Base-by-base conservation (phyloP, 1,139 yeast genomes). In the Taphrina communis region DNA sequence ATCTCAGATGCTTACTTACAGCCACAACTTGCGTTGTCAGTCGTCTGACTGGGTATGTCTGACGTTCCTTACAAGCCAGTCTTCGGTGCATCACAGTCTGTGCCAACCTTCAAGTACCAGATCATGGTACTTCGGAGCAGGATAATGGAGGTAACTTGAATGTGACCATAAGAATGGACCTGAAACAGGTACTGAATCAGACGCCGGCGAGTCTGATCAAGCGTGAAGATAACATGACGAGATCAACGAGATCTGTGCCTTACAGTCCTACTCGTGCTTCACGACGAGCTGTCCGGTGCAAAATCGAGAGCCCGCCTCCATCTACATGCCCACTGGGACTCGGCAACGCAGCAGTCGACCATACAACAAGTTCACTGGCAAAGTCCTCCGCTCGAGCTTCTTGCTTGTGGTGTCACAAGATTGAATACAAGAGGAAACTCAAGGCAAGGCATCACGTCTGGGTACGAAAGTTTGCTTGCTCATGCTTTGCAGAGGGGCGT, bases 401-500 rank as follows among this genome's bases (percentile, higher is more conserved):
- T 12, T 58, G 62, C 53, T 17, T 42, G 38, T 58, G 62, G 62
- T 58, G 62, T 31, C 35, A 46, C 48, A 42, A 44, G 39, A 25
- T 42, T n/a, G 53, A 58, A 4, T 17, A 17, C 25, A 58, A 46
- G 35, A 52, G 62, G 17, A 58, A 58, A 44, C 53, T 58, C 39
- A 58, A 58, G 62, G 62, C 44, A 31, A 17, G 55, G 19, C 11
- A 39, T 9, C 42, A 39, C 11, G 42, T 11, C 42, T 6, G 11
- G 3, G 42, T 39, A 9, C 42, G 42, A 39, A 39, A 39, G 6
- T 39, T 12, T n/a, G 17, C 19, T 44, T n/a, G 38, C 50, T 56
- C 38, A 39, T 39, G 17, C 35, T n/a, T 2, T 41, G 4, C 53
- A 63, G 67, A 35, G 67, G n/a, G 67, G 67, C 38, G 61, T 63